Percentiles rank a stretch among this genome's conserved stretches.
Conservation (phyloP, 2,329 filamentous ascomycete species). For the Lasiodiplodia theobromae region DNA sequence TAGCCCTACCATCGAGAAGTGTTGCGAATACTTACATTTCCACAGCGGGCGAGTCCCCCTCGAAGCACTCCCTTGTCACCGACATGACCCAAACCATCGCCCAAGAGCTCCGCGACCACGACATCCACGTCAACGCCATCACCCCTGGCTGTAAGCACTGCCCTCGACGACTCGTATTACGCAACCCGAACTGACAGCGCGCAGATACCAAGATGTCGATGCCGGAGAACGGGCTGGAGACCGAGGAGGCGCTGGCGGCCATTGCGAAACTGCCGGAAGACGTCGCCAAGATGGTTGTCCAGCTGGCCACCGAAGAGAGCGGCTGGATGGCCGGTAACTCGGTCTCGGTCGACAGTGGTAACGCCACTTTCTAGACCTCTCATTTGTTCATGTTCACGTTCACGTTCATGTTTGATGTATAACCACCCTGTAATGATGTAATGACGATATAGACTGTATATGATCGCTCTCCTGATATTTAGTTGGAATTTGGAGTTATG, state of each 20-base stretch:
- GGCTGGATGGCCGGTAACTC: constrained; percentile 51
- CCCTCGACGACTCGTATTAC: background rate
- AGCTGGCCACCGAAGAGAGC: constrained; percentile 56
- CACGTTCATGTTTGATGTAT: constrained; percentile 33
- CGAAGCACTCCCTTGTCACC: constrained; percentile 53
- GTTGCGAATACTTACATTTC: background rate
- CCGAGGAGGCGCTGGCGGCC: constrained; percentile 9
- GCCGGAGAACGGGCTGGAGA: constrained; percentile 33
- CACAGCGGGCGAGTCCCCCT: constrained; percentile 53
- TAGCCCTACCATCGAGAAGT: background rate
- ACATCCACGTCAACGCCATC: constrained; percentile 62
- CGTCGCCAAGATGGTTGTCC: constrained; percentile 50
- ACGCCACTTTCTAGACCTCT: constrained; percentile 31
- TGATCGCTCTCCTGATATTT: constrained; percentile 19
- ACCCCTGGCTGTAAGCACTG: constrained; percentile 58
- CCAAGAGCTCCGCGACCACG: constrained; percentile 56
- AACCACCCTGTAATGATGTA: constrained; percentile 24
- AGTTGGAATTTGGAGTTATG: constrained; percentile 4
- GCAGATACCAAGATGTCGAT: constrained; percentile 40
- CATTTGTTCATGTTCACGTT: background rate
- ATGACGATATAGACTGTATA: constrained; percentile 25
- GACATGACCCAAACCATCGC: constrained; percentile 59
- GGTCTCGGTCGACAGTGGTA: constrained; percentile 53
- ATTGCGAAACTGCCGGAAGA: constrained; percentile 37
- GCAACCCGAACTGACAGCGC: constrained; percentile 11